phyloP scores from a whole-genome alignment of 2,329 filamentous ascomycete genomes.

The Xylariaceae sp. region DNA sequence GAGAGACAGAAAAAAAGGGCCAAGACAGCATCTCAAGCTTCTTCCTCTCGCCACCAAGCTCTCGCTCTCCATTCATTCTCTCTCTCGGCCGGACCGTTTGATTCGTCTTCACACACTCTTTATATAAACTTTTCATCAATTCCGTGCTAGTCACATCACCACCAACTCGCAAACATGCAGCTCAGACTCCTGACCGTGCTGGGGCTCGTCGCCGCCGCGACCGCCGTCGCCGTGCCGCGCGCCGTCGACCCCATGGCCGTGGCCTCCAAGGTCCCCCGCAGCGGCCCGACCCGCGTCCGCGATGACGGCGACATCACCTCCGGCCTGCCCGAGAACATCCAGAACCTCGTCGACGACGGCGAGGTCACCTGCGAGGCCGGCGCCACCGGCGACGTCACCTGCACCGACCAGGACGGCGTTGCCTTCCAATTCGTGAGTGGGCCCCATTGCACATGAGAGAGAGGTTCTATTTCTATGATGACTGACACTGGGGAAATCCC shows the following conservation, averaged over 20 bases:
- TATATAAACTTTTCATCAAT: background rate
- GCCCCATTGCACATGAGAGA: background rate
- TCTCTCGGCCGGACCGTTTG: background rate
- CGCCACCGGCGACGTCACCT: background rate
- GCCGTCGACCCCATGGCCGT: background rate
- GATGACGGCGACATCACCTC: background rate
- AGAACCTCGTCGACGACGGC: background rate
- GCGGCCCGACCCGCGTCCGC: background rate
- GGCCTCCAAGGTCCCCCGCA: background rate
- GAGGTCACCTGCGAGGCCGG: background rate
- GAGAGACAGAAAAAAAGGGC: too few relatives aligned
- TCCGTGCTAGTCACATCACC: background rate
- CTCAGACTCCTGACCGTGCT: background rate
- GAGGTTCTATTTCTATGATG: too few relatives aligned
- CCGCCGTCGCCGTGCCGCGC: background rate
- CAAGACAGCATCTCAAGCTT: slow-evolving; percentile 1
- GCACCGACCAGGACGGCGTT: background rate
- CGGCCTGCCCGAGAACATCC: background rate
- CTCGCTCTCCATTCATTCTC: background rate
- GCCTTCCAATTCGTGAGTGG: slow-evolving; percentile 1
- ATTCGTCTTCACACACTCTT: slow-evolving; percentile 1
- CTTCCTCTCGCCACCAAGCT: background rate
- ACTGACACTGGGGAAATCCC: too few relatives aligned
- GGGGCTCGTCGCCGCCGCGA: background rate
- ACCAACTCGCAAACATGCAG: background rate